phyloP scores from a whole-genome alignment of 1,139 yeast genomes.

The Suhomyces bolitotheri region DNA sequence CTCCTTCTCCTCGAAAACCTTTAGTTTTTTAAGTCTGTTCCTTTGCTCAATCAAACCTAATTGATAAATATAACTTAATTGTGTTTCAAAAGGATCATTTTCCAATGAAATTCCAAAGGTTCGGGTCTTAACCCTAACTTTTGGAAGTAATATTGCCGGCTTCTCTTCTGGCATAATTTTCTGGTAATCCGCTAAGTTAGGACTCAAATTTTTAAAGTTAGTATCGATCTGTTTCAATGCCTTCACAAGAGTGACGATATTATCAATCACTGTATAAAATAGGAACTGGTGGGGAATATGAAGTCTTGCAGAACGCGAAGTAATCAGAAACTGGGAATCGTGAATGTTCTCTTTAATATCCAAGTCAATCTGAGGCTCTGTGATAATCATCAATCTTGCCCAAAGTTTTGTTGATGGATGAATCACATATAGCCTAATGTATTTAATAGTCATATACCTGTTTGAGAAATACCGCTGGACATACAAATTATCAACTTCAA shows the following conservation, averaged over 20 bases:
- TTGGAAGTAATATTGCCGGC: conserved; percentile 33
- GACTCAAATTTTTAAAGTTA: conserved; percentile 48
- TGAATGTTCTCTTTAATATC: conserved; percentile 17
- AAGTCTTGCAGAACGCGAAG: conserved; percentile 32
- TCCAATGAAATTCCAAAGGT: conserved; percentile 41
- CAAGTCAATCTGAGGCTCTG: conserved; percentile 36
- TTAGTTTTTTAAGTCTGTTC: conserved; percentile 31
- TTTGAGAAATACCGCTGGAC: conserved; percentile 31
- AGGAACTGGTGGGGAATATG: conserved; percentile 62
- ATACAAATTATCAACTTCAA: conserved; percentile 47
- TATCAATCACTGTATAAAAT: conserved; percentile 67
- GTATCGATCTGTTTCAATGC: conserved; percentile 54
- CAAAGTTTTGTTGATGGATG: conserved; percentile 55
- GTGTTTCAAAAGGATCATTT: conserved; percentile 46
- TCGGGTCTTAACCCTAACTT: conserved; percentile 31
- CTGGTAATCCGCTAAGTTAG: conserved; percentile 39
- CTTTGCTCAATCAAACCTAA: conserved; percentile 41
- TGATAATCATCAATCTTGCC: conserved; percentile 42
- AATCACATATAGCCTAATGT: conserved; percentile 49
- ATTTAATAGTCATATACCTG: conserved; percentile 33
- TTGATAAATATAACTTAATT: conserved; percentile 39
- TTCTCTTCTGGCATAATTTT: conserved; percentile 36
- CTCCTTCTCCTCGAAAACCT: conserved; percentile 30
- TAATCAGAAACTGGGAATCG: conserved; percentile 16
- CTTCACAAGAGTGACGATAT: conserved; percentile 60